Percentiles rank a stretch among this genome's conserved stretches.
Evolutionary conservation across 352 stramenopile species (phyloP).

Genomic region (Phytophthora palmivora): DNA sequence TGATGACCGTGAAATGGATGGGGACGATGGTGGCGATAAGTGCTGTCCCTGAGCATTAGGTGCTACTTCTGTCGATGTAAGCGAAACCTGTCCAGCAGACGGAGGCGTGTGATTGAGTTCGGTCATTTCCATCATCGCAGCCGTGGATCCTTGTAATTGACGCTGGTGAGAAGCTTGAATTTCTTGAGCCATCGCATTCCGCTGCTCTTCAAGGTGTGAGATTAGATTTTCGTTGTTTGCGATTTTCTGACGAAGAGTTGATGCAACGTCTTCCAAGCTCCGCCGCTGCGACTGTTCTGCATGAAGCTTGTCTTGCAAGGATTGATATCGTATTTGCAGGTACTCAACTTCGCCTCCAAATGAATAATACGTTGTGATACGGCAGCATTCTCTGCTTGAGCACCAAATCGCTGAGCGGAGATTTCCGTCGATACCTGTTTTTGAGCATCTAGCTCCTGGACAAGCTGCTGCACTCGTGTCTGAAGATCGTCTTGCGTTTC

Average conservation of each 20-base stretch:
- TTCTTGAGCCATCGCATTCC: constrained; percentile 76
- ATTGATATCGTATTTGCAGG: constrained; percentile 67
- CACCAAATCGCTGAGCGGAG: constrained; percentile 78
- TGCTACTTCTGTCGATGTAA: constrained; percentile 6
- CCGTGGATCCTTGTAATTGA: constrained; percentile 38
- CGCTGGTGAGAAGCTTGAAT: constrained; percentile 69
- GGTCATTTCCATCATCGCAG: constrained; percentile 72
- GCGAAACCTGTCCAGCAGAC: constrained; percentile 18
- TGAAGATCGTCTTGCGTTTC: constrained; percentile 62
- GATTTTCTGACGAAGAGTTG: constrained; percentile 68
- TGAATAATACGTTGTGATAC: constrained; percentile 81
- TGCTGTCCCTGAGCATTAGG: constrained; percentile 11
- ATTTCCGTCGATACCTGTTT: constrained; percentile 80
- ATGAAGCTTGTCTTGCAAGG: constrained; percentile 67
- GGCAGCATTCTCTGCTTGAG: constrained; percentile 74
- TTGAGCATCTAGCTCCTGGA: constrained; percentile 65
- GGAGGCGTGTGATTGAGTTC: constrained; percentile 59
- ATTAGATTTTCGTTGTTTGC: constrained; percentile 70
- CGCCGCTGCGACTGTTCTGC: constrained; percentile 58
- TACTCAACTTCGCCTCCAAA: too few species aligned
- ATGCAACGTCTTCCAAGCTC: constrained; percentile 72
- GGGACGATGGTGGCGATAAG: constrained; percentile 20
- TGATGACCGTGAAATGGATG: constrained; percentile 29
- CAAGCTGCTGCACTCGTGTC: constrained; percentile 55
- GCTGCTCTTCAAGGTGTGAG: constrained; percentile 72